Evolutionary conservation across 1,139 yeast species (phyloP), one percentile per base, ranked within the genome.

Genomic region (Geotrichum phurueaensis): DNA sequence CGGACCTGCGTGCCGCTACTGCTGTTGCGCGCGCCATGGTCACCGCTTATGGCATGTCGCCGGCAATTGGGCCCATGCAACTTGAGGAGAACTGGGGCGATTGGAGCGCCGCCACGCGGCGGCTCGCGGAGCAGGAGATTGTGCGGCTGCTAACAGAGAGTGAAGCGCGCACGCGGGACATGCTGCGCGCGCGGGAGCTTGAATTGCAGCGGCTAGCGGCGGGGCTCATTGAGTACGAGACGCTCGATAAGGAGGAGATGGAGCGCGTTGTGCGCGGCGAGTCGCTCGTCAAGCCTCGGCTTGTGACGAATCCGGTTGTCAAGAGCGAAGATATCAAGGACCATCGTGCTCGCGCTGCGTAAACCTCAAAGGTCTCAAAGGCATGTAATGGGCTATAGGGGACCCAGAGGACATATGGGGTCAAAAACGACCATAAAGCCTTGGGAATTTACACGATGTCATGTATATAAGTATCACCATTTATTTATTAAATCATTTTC

Each of bases 21-120:
- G 81, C 83, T 62, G 94, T 91, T 60, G 99, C 99, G 1, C 82
- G 97, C 69, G 96, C 96, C 23, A 94, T 94, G 98, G 97, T 94
- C 52, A 90, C 96, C 1, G 86, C 91, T 55, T 94, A 89, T 71
- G 99, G 99, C 70, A 94, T 95, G 99, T 86, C 95, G 67, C 94
- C 89, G 59, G 84, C 81, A 62, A 89, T 94, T 64, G 99, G 99
- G 1, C 99, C 99, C 5, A 90, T 94, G 47, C 85, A 85, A 70
- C 80, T 94, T 57, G 82, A 92, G 61, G 76, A 57, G 20, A 56
- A 43, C 51, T 56, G 58, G 58, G 20, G 91, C 67, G 84, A 88
- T 60, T 94, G 98, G 99, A 89, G 97, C 1, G 89, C 92, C 13
- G 84, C 85, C 66, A 82, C 96, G 57, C 82, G 96, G 65, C 95